phyloP scores from a whole-genome alignment of 2,329 filamentous ascomycete species.

The Simplicillium sp. region DNA sequence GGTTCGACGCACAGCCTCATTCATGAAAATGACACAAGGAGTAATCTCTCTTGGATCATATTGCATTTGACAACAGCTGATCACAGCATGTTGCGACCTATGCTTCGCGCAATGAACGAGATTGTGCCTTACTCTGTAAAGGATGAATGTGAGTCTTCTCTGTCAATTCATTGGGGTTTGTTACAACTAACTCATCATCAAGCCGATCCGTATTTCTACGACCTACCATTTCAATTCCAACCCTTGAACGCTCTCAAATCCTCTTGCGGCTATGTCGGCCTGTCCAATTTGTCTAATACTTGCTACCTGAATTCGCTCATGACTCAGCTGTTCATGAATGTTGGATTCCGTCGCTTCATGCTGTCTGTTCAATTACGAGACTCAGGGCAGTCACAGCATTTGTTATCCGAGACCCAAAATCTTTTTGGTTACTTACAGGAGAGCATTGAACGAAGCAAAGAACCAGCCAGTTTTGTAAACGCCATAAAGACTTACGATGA shows the following conservation, averaged over 20 bases:
- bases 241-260: slow-evolving; percentile 61
- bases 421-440: slow-evolving; percentile 84
- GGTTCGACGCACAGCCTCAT: too few relatives aligned
- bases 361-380: slow-evolving; percentile 52
- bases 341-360: slow-evolving; percentile 78
- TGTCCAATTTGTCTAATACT: slow-evolving; percentile 90
- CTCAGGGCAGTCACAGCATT: slow-evolving; percentile 45
- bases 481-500: slow-evolving; percentile 79
- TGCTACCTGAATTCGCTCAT: slow-evolving; percentile 95
- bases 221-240: slow-evolving; percentile 54
- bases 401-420: slow-evolving; percentile 69
- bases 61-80: too few relatives aligned
- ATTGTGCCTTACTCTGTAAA: slow-evolving; percentile 22
- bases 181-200: slow-evolving; percentile 5
- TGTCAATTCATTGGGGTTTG: too few relatives aligned
- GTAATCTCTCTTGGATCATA: too few relatives aligned
- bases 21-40: too few relatives aligned
- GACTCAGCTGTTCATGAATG: slow-evolving; percentile 94
- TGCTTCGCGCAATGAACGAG: slow-evolving; percentile 13
- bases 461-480: slow-evolving; percentile 62
- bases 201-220: slow-evolving; percentile 48
- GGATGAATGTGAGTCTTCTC: slow-evolving; percentile 20
- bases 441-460: slow-evolving; percentile 62
- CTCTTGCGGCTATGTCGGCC: slow-evolving; percentile 71
- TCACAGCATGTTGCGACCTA: too few relatives aligned